Percentiles rank a stretch among this genome's conserved stretches.
Conservation (phyloP, 2,329 filamentous ascomycete genomes). For the Cytospora chrysosperma region DNA sequence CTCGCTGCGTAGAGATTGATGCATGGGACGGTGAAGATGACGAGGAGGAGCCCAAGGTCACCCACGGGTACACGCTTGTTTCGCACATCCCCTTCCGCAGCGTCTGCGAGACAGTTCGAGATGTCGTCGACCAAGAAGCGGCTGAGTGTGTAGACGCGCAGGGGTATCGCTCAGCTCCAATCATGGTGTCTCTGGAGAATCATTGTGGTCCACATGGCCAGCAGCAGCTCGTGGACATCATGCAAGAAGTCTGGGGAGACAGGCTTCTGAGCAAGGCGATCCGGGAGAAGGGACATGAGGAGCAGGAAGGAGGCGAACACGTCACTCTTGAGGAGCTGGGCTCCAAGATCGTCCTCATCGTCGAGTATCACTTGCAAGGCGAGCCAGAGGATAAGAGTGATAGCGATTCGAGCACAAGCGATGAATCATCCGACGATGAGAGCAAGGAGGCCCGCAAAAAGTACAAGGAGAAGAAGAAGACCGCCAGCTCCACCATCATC, state of each 20-base stretch:
- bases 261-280: conserved; percentile 58
- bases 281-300: conserved; percentile 53
- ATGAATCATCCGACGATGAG: conserved; percentile 36
- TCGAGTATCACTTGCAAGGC: conserved; percentile 62
- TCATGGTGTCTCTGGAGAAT: conserved; percentile 66
- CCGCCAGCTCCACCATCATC: conserved; percentile 46
- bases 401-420: conserved; percentile 30
- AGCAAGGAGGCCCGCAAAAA: conserved; percentile 49
- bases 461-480: conserved; percentile 55
- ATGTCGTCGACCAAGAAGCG: conserved; percentile 60
- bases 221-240: conserved; percentile 60
- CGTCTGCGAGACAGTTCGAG: conserved; percentile 65
- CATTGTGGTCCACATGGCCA: conserved; percentile 63
- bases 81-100: conserved; percentile 63
- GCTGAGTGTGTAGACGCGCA: conserved; percentile 40
- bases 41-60: conserved; percentile 65
- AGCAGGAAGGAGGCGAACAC: conserved; percentile 55
- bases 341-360: conserved; percentile 64
- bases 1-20: conserved; percentile 71
- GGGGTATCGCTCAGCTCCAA: conserved; percentile 50
- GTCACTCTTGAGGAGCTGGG: conserved; percentile 59
- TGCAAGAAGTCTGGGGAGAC: conserved; percentile 62
- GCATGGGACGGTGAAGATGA: conserved; percentile 66
- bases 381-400: conserved; percentile 40
- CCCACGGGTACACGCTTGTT: conserved; percentile 67